Evolutionary conservation across 257 asterid species (phyloP).

Genomic region (Nicotiana undulata): DNA sequence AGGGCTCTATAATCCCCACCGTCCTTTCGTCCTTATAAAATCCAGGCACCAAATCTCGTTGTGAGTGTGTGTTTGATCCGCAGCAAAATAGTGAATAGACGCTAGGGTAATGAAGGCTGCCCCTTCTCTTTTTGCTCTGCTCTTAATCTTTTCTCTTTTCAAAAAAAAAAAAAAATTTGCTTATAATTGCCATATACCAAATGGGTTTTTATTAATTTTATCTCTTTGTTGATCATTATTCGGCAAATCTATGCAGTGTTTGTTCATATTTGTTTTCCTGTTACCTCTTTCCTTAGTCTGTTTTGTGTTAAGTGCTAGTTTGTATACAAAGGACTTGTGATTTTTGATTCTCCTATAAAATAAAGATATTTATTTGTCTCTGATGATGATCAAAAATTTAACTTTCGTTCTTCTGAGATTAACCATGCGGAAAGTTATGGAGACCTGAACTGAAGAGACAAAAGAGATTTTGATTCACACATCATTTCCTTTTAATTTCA

Average conservation of each 20-base stretch:
- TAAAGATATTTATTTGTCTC: constrained; percentile 13
- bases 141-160: neutral
- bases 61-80: no score
- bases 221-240: neutral
- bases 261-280: neutral
- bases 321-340: no score
- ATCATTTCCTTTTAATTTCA: neutral
- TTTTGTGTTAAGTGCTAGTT: neutral
- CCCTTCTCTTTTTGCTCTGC: neutral
- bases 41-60: neutral
- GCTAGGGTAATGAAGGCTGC: neutral
- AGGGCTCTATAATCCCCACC: neutral
- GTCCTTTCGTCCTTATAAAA: neutral
- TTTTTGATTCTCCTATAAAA: no score
- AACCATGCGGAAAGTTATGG: constrained; percentile 40
- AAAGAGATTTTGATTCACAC: neutral
- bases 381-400: constrained; percentile 29
- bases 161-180: no score
- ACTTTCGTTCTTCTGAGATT: constrained; percentile 65
- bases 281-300: neutral
- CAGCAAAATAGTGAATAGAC: no score
- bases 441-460: constrained; percentile 66
- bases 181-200: no score
- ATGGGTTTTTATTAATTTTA: neutral
- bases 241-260: no score